phyloP scores from a whole-genome alignment of 805 yeast species.

The Wickerhamiella sergipiensis region DNA sequence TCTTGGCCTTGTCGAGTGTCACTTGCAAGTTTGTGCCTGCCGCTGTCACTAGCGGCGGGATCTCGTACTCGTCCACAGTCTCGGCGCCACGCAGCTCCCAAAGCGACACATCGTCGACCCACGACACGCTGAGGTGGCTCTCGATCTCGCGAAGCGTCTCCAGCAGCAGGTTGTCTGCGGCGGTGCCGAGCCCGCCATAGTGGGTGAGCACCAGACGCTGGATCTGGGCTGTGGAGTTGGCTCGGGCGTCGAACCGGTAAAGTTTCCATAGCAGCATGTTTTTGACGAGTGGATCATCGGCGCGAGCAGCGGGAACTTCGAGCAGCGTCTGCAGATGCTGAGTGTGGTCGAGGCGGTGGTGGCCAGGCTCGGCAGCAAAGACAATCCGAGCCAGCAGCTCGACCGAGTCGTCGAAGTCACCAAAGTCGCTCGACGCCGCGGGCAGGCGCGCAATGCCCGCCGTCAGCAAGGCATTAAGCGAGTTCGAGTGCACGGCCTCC shows the following conservation, averaged over 20 bases:
- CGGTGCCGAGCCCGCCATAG: constrained; percentile 49
- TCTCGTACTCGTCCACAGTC: constrained; percentile 32
- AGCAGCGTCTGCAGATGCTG: constrained; percentile 52
- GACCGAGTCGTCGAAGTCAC: not conserved
- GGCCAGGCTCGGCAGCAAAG: not conserved
- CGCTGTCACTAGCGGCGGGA: constrained; percentile 11
- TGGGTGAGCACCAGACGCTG: constrained; percentile 37
- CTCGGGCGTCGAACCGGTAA: constrained; percentile 33
- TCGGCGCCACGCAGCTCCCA: constrained; percentile 51
- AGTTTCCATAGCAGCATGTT: constrained; percentile 35
- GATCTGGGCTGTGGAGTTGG: constrained; percentile 34
- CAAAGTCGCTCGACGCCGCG: not conserved
- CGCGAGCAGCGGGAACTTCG: constrained; percentile 15
- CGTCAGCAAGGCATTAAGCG: constrained; percentile 22
- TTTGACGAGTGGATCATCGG: constrained; percentile 25
- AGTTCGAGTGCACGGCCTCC: constrained; percentile 10
- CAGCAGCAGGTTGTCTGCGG: constrained; percentile 51
- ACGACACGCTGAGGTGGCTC: constrained; percentile 33
- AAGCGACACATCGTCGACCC: constrained; percentile 47
- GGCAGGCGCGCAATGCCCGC: constrained; percentile 11
- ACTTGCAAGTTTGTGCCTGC: constrained; percentile 7
- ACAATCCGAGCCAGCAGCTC: not conserved
- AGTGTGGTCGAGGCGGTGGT: constrained; percentile 26
- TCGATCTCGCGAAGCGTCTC: constrained; percentile 46
- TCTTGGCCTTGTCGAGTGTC: constrained; percentile 14